Percentiles rank a stretch among this genome's conserved stretches.
These are phyloP conservation scores for Malassezia restricta DNA, from an alignment of 1,284 basidiomycete species.

Conservation along the genomic window DNA sequence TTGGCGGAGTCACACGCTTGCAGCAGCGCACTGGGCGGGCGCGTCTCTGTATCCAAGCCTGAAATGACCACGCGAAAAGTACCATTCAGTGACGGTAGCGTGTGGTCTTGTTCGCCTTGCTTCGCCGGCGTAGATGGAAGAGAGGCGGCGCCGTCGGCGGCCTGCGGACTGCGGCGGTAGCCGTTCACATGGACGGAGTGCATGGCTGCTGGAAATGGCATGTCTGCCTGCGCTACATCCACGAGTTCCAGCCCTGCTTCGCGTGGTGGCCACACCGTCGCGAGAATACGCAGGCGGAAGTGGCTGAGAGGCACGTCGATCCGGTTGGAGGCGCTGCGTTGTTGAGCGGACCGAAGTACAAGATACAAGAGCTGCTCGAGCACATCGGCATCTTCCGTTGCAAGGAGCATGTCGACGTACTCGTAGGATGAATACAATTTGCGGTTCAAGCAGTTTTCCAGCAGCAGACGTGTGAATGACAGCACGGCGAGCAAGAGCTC, in stretches of 20 bases:
- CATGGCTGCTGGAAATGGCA: conserved; percentile 38
- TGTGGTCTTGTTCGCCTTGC: conserved; percentile 1
- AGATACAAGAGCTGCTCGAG: conserved; percentile 72
- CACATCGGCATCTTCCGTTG: conserved; percentile 77
- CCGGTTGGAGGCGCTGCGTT: conserved; percentile 57
- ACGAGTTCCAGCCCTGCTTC: conserved; percentile 47
- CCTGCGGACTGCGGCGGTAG: conserved; percentile 37
- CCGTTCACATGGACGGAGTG: conserved; percentile 48
- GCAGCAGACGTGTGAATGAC: conserved; percentile 70
- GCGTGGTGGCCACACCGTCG: conserved; percentile 36
- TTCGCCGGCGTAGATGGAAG: conserved; percentile 11
- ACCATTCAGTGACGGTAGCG: conserved; percentile 19
- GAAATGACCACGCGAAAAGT: conserved; percentile 26
- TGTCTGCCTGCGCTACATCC: conserved; percentile 43
- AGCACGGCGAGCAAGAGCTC: conserved; percentile 66
- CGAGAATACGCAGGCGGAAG: conserved; percentile 32
- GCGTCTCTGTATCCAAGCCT: conserved; percentile 12
- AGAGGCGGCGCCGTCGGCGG: conserved; percentile 1
- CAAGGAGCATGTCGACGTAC: conserved; percentile 78
- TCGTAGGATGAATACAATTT: conserved; percentile 96
- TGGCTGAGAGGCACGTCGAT: conserved; percentile 32
- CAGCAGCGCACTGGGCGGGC: conserved; percentile 50
- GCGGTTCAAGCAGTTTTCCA: conserved; percentile 96
- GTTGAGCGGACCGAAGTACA: conserved; percentile 80
- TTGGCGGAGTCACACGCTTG: conserved; percentile 57